A percentile compares a stretch with the other conserved stretches of the same genome.
Evolutionary conservation across 768 basidiomycete species (phyloP).

Genomic region (Tubosaeta brunneosetosa): DNA sequence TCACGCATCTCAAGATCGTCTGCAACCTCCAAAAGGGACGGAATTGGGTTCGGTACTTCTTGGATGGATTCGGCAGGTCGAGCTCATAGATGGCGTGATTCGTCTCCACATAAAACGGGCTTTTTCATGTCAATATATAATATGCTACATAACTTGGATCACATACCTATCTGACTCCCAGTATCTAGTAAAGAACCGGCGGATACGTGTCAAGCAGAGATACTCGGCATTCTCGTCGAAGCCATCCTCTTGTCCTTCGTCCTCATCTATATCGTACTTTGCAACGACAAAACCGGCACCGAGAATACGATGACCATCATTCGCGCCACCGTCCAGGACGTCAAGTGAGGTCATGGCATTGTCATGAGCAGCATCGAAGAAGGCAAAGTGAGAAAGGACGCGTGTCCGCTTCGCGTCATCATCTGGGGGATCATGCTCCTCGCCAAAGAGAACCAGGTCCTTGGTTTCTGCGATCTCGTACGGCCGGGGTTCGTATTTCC

Average conservation of each 20-base stretch:
- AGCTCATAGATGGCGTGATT: conserved; percentile 60
- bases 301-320: conserved; percentile 39
- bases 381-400: conserved; percentile 49
- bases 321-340: conserved; percentile 43
- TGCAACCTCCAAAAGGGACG: conserved; percentile 48
- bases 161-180: conserved; percentile 47
- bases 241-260: conserved; percentile 57
- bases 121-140: conserved; percentile 22
- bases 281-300: conserved; percentile 54
- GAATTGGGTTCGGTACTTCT: conserved; percentile 39
- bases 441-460: conserved; percentile 37
- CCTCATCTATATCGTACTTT: conserved; percentile 51
- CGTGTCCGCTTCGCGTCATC: conserved; percentile 51
- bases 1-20: conserved; percentile 47
- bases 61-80: conserved; percentile 35
- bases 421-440: conserved; percentile 34
- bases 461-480: conserved; percentile 35
- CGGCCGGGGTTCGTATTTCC: conserved; percentile 33
- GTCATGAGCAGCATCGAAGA: conserved; percentile 52
- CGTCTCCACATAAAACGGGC: conserved; percentile 66
- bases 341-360: conserved; percentile 47
- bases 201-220: conserved; percentile 45
- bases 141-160: neutral
- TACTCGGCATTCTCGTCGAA: conserved; percentile 33
- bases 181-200: conserved; percentile 50